phyloP scores from a whole-genome alignment of 768 basidiomycete species.

The Tylopilus balloui region DNA sequence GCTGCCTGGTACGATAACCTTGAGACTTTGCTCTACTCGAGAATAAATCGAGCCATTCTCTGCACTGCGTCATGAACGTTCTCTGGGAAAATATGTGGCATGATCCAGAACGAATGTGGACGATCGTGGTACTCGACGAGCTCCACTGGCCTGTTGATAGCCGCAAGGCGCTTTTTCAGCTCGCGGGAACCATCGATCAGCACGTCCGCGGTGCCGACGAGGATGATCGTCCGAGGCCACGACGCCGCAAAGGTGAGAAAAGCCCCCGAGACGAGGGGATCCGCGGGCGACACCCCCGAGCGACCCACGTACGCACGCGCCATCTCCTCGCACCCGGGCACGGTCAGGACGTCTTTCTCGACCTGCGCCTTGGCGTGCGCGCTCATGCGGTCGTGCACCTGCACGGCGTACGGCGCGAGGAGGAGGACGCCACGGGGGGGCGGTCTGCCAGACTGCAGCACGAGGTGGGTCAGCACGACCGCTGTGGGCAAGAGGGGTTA shows the following conservation, averaged over 20 bases:
- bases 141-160: constrained; percentile 6
- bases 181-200: constrained; percentile 10
- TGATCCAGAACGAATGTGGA: constrained; percentile 24
- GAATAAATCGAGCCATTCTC: constrained; percentile 12
- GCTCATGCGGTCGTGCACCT: background rate
- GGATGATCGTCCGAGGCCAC: constrained; percentile 24
- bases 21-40: background rate
- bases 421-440: constrained; percentile 54
- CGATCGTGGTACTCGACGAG: constrained; percentile 23
- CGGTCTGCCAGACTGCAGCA: constrained; percentile 49
- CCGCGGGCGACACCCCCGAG: constrained; percentile 4
- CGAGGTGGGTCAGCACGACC: constrained; percentile 25
- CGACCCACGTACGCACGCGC: constrained; percentile 8
- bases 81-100: constrained; percentile 15
- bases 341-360: background rate
- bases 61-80: constrained; percentile 8
- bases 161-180: constrained; percentile 4
- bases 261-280: constrained; percentile 19
- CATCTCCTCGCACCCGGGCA: background rate
- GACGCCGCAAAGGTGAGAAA: constrained; percentile 10
- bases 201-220: constrained; percentile 18
- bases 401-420: constrained; percentile 41
- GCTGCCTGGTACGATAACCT: too few species aligned
- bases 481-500: constrained; percentile 8
- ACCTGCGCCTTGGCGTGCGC: background rate